phyloP scores from a whole-genome alignment of 192 early-diverging fungal species.

The Entomortierella parvispora region DNA sequence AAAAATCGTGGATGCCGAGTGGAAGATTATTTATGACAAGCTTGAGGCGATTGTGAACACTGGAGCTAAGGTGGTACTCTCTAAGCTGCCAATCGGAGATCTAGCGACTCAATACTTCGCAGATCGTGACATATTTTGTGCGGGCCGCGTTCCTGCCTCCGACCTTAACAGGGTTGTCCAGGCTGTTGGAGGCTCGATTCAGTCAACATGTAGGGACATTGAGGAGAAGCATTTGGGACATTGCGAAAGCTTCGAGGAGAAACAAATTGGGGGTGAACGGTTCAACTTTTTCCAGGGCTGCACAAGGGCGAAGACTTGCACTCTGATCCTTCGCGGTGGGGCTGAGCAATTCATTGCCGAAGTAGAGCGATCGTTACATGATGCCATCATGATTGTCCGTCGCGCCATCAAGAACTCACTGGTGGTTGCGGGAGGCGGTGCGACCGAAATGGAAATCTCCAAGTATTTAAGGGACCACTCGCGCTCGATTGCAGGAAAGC shows the following conservation, averaged over 20 bases:
- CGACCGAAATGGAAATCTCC: conserved; percentile 98
- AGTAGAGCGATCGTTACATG: conserved; percentile 96
- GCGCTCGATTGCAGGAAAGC: conserved; percentile 96
- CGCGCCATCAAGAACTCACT: conserved; percentile 96
- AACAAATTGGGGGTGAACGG: conserved; percentile 95
- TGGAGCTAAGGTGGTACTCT: conserved; percentile 97
- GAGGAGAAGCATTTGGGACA: conserved; percentile 83
- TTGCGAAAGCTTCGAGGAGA: conserved; percentile 94
- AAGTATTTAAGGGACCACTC: conserved; percentile 93
- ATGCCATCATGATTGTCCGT: conserved; percentile 99
- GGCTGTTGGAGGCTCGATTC: conserved; percentile 93
- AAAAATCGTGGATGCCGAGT: conserved; percentile 99
- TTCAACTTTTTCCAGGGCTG: conserved; percentile 98
- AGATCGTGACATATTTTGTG: conserved; percentile 99
- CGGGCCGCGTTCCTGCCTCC: conserved; percentile 93
- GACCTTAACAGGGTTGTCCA: conserved; percentile 94
- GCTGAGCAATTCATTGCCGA: conserved; percentile 99
- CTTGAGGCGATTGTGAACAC: conserved; percentile 94
- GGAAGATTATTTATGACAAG: conserved; percentile 99
- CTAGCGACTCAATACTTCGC: conserved; percentile 99
- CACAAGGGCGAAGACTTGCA: conserved; percentile 93
- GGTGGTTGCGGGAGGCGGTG: conserved; percentile 97
- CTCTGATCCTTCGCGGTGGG: conserved; percentile 94
- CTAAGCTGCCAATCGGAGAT: conserved; percentile 98
- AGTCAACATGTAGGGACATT: conserved; percentile 92